phyloP scores from a whole-genome alignment of 192 early-diverging fungal species.

The Ambispora gerdemannii region DNA sequence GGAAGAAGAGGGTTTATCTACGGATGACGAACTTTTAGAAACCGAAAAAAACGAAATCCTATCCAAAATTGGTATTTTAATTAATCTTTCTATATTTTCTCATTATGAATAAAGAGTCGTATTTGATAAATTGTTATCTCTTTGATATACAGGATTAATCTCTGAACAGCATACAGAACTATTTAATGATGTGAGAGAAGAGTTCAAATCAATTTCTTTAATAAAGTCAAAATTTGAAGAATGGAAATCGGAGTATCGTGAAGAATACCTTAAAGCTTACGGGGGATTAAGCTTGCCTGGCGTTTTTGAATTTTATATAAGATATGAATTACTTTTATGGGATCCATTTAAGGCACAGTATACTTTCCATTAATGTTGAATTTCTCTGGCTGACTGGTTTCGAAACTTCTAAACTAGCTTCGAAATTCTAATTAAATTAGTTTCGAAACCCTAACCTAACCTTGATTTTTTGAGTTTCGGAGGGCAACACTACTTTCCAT shows the following conservation, averaged over 20 bases:
- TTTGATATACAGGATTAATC: conserved; percentile 33
- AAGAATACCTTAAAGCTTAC: conserved; percentile 57
- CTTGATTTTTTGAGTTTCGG: neutral
- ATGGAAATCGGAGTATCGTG: conserved; percentile 49
- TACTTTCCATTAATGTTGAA: no score
- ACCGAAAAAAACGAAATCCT: conserved; percentile 34
- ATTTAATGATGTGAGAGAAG: conserved; percentile 47
- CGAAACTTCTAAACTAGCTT: no score
- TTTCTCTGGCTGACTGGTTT: no score
- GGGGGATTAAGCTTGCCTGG: conserved; percentile 51
- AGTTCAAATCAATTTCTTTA: conserved; percentile 41
- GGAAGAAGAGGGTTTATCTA: conserved; percentile 41
- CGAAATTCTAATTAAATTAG: no score
- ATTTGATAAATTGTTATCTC: neutral
- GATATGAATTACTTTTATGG: conserved; percentile 52
- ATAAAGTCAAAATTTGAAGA: conserved; percentile 50
- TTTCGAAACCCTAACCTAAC: no score
- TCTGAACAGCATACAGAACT: conserved; percentile 33
- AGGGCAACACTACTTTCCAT: no score
- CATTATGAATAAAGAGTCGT: no score
- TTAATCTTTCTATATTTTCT: neutral
- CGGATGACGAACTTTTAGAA: conserved; percentile 48
- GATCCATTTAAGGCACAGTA: conserved; percentile 44
- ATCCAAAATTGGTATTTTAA: conserved; percentile 32
- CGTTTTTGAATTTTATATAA: conserved; percentile 57